Base-by-base conservation (phyloP, 192 early-diverging fungal species). In the Coemansia sp. region DNA sequence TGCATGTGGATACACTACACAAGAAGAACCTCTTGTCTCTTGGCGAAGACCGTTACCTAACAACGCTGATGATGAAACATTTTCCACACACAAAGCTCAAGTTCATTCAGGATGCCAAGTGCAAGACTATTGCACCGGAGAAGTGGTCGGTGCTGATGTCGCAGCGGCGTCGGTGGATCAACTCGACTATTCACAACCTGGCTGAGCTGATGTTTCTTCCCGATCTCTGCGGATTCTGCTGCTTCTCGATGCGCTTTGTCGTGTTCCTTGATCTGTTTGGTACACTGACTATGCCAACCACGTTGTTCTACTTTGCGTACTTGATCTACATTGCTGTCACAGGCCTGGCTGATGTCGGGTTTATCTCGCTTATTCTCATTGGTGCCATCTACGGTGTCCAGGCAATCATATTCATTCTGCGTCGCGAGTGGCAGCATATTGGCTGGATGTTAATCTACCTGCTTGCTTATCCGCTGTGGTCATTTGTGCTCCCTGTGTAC, bases 91-190 rank as follows among this genome's bases (percentile, higher is more conserved):
- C 95, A 84, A 94, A 94, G 86, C 92, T 91, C 76, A 92, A 91
- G 45, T 99, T 98, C 64, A 96, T 95, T 6, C 87, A 93, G 4
- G 97, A 98, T 69, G 98, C 98, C 4, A 87, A 93, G 70, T 98
- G 97, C 81, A 88, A 86, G 63, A 99, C 98, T 16, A 91, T 87
- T 60, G 98, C 93, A 6, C 98, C 98, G 5, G 98, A 98, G 66
- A 89, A 88, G 43, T 98, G 95, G 95, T 84, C 88, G 56, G 93
- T 99, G 19, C 84, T 99, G 56, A 76, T 99, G 21, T 99, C 98
- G 4, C 98, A 99, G 80, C 88, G 97, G 49, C 92, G 97, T 71
- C 91, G 97, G 7, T 98, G 97, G 97, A 98, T 97, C 84, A 98
- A 98, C 85, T 97, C 95, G 19, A 98, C 96, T 0, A 90, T 98